Evolutionary conservation across 192 early-diverging fungal species (phyloP).

Genomic region (Spinellus fusiger): DNA sequence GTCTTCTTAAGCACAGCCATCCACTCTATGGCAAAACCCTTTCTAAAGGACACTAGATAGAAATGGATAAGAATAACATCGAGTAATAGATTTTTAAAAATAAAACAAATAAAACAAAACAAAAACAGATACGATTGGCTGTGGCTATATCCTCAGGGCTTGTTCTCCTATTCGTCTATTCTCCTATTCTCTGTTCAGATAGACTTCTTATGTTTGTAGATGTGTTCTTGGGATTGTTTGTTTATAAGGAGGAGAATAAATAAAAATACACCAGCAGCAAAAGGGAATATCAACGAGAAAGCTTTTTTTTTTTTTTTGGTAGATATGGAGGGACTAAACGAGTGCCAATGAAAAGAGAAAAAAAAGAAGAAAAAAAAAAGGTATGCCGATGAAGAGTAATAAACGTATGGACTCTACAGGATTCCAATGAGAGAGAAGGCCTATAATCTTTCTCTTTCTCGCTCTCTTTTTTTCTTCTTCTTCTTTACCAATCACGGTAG

Average conservation of each 20-base stretch:
- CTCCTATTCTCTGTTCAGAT: no score
- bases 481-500: background rate
- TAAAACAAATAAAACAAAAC: background rate
- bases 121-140: no score
- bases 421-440: background rate
- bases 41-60: no score
- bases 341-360: background rate
- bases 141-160: no score
- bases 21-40: no score
- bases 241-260: background rate
- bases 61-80: no score
- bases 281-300: conserved; percentile 4
- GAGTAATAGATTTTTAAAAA: background rate
- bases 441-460: background rate
- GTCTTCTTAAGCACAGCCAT: no score
- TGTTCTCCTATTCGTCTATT: no score
- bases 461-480: background rate
- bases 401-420: no score
- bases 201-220: no score
- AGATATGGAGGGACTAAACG: conserved; percentile 2
- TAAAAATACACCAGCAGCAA: conserved; percentile 1
- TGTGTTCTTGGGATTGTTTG: no score
- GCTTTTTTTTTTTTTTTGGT: conserved; percentile 6
- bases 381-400: background rate
- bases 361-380: background rate